Evolutionary conservation across 2,329 filamentous ascomycete species (phyloP), one percentile per base, ranked within the genome.

Genomic region (Curvularia eragrostidis): DNA sequence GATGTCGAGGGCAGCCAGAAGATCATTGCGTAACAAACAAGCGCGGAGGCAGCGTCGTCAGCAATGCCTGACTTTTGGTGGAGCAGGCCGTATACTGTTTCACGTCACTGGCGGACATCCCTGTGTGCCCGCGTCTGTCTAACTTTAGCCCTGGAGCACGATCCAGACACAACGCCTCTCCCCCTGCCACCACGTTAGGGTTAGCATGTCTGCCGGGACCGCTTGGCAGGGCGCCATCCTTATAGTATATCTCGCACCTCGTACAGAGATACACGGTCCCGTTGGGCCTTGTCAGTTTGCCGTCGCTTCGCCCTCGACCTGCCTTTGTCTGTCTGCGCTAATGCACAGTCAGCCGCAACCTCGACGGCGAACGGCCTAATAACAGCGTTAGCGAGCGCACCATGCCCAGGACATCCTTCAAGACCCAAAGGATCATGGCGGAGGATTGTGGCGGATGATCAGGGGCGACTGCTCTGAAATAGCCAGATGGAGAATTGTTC

Each of bases 261-360:
- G 19, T 30, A 42, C 13, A 24, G 7, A 15, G 10, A 24, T 42
- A 49, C 30, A 42, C 23, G 23, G 28, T 12, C 26, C 10, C 15
- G 7, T 26, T 34, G 13, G 32, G 32, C 32, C 3, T 34, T 15
- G 32, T 34, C 5, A 5, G 18, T 9, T 19, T 2, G n/a, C n/a
- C 8, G 24, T 32, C 12, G 8, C 3, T 9, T 48, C 23, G 8
- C 18, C 46, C 15, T 57, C 78, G 39, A 44, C 42, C 10, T 18
- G 15, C 15, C 23, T 28, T 9, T 23, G 4, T 41, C 3, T 21
- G 6, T 41, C 38, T 13, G 38, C 38, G 38, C 34, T 36, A 36
- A 36, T 1, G 6, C 34, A n/a, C 34, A 36, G 34, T 13, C 34
- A 36, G 15, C 34, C 15, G 15, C 6, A 36, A 7, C 3, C 34